phyloP scores from a whole-genome alignment of 2,329 filamentous ascomycete genomes.

The Penicillium sp. region DNA sequence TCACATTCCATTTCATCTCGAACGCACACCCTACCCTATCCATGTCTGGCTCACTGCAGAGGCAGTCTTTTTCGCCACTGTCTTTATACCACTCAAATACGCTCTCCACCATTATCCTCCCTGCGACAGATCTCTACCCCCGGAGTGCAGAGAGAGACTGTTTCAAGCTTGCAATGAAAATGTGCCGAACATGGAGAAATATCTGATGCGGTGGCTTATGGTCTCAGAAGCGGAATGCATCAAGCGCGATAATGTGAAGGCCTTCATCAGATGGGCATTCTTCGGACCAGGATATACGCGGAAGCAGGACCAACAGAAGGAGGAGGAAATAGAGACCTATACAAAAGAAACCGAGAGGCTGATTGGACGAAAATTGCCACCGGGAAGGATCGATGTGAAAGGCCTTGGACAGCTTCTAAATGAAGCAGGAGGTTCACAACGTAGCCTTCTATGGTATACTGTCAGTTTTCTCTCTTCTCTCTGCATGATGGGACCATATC shows the following conservation, averaged over 20 bases:
- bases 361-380: constrained; percentile 51
- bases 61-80: constrained; percentile 52
- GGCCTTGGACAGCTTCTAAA: constrained; percentile 66
- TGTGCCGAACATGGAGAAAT: constrained; percentile 45
- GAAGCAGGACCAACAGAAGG: constrained; percentile 34
- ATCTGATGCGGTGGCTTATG: constrained; percentile 65
- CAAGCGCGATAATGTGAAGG: constrained; percentile 63
- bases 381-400: constrained; percentile 56
- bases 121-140: constrained; percentile 49
- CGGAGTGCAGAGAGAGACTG: constrained; percentile 52
- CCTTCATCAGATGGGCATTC: constrained; percentile 68
- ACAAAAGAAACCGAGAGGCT: constrained; percentile 53
- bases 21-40: constrained; percentile 34
- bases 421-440: constrained; percentile 52
- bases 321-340: constrained; percentile 58
- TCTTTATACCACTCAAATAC: constrained; percentile 54
- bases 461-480: constrained; percentile 7
- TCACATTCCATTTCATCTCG: constrained; percentile 33
- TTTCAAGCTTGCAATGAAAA: constrained; percentile 58
- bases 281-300: constrained; percentile 34
- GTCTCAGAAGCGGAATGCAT: constrained; percentile 58
- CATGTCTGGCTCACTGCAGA: constrained; percentile 52
- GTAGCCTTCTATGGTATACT: constrained; percentile 40
- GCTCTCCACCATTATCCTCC: constrained; percentile 52
- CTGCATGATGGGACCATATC: neutral